Evolutionary conservation across 768 basidiomycete genomes (phyloP).

Genomic region (Leccinum boreale): DNA sequence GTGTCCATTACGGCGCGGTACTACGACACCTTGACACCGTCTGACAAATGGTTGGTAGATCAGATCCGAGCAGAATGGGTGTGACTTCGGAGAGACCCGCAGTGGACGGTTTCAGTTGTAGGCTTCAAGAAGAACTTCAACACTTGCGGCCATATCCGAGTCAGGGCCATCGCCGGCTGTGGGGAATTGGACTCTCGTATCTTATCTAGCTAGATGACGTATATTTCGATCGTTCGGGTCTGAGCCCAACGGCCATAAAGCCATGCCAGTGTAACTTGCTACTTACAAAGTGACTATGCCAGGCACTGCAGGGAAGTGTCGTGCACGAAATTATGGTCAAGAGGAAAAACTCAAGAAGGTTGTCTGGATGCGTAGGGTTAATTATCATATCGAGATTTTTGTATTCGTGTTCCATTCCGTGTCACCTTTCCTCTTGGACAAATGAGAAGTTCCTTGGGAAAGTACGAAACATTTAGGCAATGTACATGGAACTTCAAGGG

Average conservation of each 20-base stretch:
- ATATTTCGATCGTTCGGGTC: too few species aligned
- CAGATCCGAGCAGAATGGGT: background rate
- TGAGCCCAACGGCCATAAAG: too few species aligned
- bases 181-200: background rate
- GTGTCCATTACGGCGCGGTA: too few species aligned
- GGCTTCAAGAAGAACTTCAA: background rate
- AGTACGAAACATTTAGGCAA: too few species aligned
- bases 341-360: background rate
- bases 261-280: too few species aligned
- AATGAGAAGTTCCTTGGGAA: background rate
- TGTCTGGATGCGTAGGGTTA: background rate
- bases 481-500: too few species aligned
- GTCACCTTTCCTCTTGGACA: too few species aligned
- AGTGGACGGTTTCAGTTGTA: background rate
- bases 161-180: background rate
- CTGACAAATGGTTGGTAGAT: background rate
- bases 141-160: background rate
- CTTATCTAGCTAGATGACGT: conserved; percentile 7
- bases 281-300: too few species aligned
- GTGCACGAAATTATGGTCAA: background rate
- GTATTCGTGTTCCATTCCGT: too few species aligned
- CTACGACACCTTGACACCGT: too few species aligned
- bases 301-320: too few species aligned
- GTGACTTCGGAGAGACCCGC: background rate
- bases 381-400: background rate